Evolutionary conservation across 2,329 filamentous ascomycete genomes (phyloP).

Genomic region (Fusarium newnesense): DNA sequence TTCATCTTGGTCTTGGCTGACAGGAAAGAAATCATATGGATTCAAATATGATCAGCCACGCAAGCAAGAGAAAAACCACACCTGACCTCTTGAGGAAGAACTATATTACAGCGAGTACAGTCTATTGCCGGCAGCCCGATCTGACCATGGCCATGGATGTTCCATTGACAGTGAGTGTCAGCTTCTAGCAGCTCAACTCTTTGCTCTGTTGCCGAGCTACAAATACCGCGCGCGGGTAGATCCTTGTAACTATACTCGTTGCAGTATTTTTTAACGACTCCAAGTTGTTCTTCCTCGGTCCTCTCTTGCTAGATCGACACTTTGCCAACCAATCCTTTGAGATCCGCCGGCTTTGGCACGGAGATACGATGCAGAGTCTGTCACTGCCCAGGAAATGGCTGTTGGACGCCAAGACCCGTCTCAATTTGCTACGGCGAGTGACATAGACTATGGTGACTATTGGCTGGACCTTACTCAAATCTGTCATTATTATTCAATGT

Average conservation of each 20-base stretch:
- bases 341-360: constrained; percentile 37
- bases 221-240: neutral
- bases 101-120: neutral
- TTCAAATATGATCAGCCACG: neutral
- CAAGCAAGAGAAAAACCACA: neutral
- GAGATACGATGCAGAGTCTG: constrained; percentile 28
- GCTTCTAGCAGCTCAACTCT: neutral
- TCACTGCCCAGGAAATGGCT: constrained; percentile 3
- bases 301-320: neutral
- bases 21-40: neutral
- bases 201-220: neutral
- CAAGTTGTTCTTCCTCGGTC: neutral
- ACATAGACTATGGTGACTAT: constrained; percentile 15
- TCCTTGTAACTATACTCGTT: neutral
- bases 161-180: neutral
- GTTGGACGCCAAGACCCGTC: neutral
- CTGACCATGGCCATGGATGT: neutral
- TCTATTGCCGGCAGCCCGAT: constrained; percentile 12
- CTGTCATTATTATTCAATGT: constrained; percentile 2
- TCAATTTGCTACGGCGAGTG: constrained; percentile 3
- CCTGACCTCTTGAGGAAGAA: neutral
- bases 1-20: constrained; percentile 4
- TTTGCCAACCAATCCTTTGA: neutral
- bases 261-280: neutral
- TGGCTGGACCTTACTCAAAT: neutral